Percentiles rank a stretch among this genome's conserved stretches.
Evolutionary conservation across 805 yeast genomes (phyloP).

Genomic region (Saturnispora bothae): DNA sequence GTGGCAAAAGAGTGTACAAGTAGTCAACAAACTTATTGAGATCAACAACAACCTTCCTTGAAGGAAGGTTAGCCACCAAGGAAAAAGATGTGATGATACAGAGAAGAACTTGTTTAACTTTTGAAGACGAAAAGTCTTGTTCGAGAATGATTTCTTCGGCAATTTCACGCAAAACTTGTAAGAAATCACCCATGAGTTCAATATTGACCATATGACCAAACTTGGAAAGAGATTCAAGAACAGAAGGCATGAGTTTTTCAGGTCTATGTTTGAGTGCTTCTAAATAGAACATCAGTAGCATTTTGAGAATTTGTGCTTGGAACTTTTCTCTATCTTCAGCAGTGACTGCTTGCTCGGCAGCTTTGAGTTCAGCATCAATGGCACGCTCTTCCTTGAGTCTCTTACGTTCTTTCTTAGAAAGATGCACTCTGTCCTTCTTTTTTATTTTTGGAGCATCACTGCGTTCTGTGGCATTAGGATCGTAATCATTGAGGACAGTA

Average conservation of each 20-base stretch:
- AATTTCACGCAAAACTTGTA: conserved; percentile 80
- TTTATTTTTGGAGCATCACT: conserved; percentile 41
- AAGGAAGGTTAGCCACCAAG: conserved; percentile 62
- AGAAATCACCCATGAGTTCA: conserved; percentile 84
- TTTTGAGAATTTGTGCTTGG: conserved; percentile 76
- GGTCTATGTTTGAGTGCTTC: conserved; percentile 60
- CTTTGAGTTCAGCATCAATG: conserved; percentile 81
- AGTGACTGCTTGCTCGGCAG: conserved; percentile 80
- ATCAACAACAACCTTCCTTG: conserved; percentile 68
- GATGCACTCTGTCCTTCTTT: conserved; percentile 83
- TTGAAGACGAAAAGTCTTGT: conserved; percentile 32
- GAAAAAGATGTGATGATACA: conserved; percentile 89
- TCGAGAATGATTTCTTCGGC: conserved; percentile 40
- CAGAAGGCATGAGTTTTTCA: conserved; percentile 67
- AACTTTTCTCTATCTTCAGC: conserved; percentile 76
- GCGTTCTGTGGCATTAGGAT: conserved; percentile 48
- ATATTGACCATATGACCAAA: conserved; percentile 90
- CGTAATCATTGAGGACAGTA: conserved; percentile 57
- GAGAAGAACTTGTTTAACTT: conserved; percentile 63
- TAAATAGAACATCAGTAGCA: conserved; percentile 62
- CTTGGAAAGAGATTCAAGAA: conserved; percentile 81
- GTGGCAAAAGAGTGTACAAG: conserved; percentile 58
- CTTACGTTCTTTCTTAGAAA: conserved; percentile 84
- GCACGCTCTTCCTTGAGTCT: conserved; percentile 75
- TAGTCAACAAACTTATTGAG: conserved; percentile 70